Evolutionary conservation across 2,329 filamentous ascomycete species (phyloP).

Genomic region (Sporothrix pallida): DNA sequence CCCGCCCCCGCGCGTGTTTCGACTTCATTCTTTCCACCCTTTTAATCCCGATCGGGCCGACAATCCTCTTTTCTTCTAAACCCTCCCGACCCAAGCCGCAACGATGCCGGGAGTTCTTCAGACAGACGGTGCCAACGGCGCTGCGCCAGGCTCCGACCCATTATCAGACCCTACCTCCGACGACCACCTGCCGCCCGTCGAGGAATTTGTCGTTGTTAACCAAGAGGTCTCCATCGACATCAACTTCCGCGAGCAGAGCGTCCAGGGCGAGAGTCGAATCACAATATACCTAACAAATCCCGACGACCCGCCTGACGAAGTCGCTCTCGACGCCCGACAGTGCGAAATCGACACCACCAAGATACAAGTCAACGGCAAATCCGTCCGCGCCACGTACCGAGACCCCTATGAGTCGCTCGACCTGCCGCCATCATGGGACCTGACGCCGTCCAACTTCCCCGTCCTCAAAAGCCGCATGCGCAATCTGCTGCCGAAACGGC

Average conservation of each 20-base stretch:
- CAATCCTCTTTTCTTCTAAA: neutral
- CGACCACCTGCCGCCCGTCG: conserved; percentile 34
- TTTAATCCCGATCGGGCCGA: neutral
- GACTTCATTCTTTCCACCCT: neutral
- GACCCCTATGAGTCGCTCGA: conserved; percentile 73
- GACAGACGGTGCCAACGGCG: conserved; percentile 30
- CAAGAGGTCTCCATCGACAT: conserved; percentile 90
- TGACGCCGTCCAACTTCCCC: conserved; percentile 76
- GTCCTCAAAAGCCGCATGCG: conserved; percentile 71
- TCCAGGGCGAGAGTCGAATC: conserved; percentile 82
- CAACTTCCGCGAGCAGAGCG: conserved; percentile 75
- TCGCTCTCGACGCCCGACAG: conserved; percentile 67
- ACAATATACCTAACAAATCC: conserved; percentile 69
- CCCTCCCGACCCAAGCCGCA: neutral
- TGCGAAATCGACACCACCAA: conserved; percentile 62
- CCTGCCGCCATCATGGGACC: conserved; percentile 64
- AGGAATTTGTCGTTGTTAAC: conserved; percentile 66
- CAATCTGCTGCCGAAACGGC: conserved; percentile 58
- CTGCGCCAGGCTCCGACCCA: neutral
- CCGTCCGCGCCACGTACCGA: conserved; percentile 54
- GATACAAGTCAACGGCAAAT: conserved; percentile 58
- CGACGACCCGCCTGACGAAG: conserved; percentile 59
- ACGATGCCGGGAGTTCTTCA: conserved; percentile 43
- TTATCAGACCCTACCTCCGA: conserved; percentile 31
- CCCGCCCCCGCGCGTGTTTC: neutral